Percentiles rank a stretch among this genome's conserved stretches.
phyloP scores from a whole-genome alignment of 257 asterid genomes.

The Penstemon barbatus region DNA sequence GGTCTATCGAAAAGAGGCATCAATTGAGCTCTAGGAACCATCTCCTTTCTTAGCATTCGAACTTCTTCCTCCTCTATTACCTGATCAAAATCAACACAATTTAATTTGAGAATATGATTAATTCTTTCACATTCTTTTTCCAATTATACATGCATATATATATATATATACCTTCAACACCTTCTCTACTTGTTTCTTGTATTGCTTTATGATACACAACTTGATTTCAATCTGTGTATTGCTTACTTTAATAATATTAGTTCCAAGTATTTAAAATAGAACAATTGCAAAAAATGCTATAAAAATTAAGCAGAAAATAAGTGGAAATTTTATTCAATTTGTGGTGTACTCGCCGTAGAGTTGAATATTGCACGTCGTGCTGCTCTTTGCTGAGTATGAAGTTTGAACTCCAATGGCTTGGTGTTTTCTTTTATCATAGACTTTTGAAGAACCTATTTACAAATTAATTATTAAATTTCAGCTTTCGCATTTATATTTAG shows the following conservation, averaged over 20 bases:
- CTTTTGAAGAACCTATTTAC: conserved; percentile 36
- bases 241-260: neutral
- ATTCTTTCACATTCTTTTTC: too few relatives aligned
- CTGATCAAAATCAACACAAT: conserved; percentile 30
- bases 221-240: conserved; percentile 56
- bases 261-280: neutral
- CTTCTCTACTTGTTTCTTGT: conserved; percentile 62
- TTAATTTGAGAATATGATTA: too few relatives aligned
- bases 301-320: too few relatives aligned
- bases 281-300: too few relatives aligned
- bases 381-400: conserved; percentile 80
- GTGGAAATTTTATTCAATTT: too few relatives aligned
- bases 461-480: too few relatives aligned
- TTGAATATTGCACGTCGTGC: conserved; percentile 63
- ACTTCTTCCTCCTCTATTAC: conserved; percentile 80
- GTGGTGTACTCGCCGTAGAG: conserved; percentile 49
- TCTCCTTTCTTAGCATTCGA: conserved; percentile 60
- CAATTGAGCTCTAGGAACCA: conserved; percentile 84
- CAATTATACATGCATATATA: too few relatives aligned
- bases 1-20: conserved; percentile 81
- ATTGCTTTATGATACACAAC: conserved; percentile 50
- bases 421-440: conserved; percentile 58
- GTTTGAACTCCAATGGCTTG: conserved; percentile 59
- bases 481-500: too few relatives aligned
- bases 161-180: conserved; percentile 55